phyloP scores from a whole-genome alignment of 2,329 filamentous ascomycete genomes.

The Clarireedia homoeocarpa region DNA sequence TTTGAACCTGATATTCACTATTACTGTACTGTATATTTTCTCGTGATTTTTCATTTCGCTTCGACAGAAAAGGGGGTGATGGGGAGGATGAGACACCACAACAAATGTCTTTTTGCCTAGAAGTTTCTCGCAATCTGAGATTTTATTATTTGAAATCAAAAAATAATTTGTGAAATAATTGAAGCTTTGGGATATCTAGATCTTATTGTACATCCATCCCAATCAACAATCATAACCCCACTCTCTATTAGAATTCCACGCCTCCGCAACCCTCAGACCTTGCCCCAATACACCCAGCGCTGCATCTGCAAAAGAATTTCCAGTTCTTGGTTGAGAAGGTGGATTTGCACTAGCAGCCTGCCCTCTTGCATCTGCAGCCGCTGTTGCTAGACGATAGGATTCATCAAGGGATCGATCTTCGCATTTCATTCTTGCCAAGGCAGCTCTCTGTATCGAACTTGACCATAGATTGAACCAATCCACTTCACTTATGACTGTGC shows the following conservation, averaged over 20 bases:
- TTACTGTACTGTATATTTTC: too few species aligned
- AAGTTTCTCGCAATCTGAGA: too few species aligned
- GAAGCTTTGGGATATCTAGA: too few species aligned
- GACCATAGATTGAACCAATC: constrained; percentile 59
- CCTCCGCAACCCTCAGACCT: constrained; percentile 29
- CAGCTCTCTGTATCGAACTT: constrained; percentile 49
- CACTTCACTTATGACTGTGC: constrained; percentile 33
- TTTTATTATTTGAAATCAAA: too few species aligned
- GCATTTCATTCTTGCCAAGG: constrained; percentile 39
- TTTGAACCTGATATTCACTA: too few species aligned
- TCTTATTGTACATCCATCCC: not conserved
- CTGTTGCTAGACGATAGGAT: constrained; percentile 42
- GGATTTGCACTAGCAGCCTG: constrained; percentile 6
- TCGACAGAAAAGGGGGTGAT: not conserved
- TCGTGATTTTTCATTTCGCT: not conserved
- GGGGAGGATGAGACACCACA: too few species aligned
- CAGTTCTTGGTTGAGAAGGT: constrained; percentile 22
- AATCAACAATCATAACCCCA: constrained; percentile 21
- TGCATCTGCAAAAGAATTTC: constrained; percentile 34
- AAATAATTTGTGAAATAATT: too few species aligned
- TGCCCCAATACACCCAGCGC: constrained; percentile 38
- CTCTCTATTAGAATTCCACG: constrained; percentile 14
- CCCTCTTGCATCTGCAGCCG: constrained; percentile 27
- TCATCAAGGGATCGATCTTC: constrained; percentile 49
- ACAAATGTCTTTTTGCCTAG: too few species aligned